Conservation (phyloP, 257 asterid genomes). For the Verbascum thapsus region DNA sequence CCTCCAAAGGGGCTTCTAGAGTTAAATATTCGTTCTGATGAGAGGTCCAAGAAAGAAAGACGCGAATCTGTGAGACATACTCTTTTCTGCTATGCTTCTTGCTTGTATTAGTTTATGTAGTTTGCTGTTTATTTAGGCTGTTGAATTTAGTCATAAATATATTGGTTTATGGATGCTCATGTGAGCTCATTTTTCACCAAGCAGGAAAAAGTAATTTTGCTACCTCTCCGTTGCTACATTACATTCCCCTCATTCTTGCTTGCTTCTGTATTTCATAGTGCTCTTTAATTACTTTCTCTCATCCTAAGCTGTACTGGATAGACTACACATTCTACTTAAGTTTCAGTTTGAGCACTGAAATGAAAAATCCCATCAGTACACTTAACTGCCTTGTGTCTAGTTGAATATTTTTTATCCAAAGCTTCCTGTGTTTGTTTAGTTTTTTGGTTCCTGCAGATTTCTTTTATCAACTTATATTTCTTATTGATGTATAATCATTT, state of each 20-base stretch:
- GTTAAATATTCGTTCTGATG: slow-evolving; percentile 75
- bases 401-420: background rate
- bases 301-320: background rate
- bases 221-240: background rate
- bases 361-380: background rate
- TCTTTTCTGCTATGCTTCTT: slow-evolving; percentile 22
- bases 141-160: too few relatives aligned
- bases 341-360: slow-evolving; percentile 3
- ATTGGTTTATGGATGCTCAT: too few relatives aligned
- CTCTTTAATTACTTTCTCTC: too few relatives aligned
- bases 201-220: too few relatives aligned
- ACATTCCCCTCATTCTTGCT: background rate
- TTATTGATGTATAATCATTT: background rate
- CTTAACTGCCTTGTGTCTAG: slow-evolving; percentile 2
- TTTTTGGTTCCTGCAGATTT: background rate
- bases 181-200: too few relatives aligned
- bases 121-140: background rate
- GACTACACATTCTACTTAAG: background rate
- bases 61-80: slow-evolving; percentile 85
- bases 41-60: slow-evolving; percentile 94
- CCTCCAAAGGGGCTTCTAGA: slow-evolving; percentile 97
- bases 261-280: too few relatives aligned
- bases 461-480: background rate
- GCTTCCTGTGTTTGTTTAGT: background rate
- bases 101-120: slow-evolving; percentile 16